A percentile compares a stretch with the other conserved stretches of the same genome.
Conservation (phyloP, 371 early-diverging fungal species). For the Mortierella sp. region DNA sequence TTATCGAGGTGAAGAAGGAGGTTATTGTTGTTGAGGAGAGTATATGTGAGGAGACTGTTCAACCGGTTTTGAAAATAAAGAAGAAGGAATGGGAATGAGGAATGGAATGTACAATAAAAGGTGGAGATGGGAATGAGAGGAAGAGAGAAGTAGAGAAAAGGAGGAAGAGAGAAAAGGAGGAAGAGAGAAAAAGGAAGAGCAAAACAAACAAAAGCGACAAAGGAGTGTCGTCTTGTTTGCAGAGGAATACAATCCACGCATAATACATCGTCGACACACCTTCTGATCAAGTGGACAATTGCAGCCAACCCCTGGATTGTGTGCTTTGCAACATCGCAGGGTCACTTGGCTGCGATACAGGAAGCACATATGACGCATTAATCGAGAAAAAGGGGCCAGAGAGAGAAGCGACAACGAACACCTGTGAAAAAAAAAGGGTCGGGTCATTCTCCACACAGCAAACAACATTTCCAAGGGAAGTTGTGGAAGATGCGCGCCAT, state of each 20-base stretch:
- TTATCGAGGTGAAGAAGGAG: background rate
- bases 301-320: background rate
- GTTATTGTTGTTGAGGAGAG: background rate
- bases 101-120: background rate
- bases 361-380: background rate
- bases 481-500: no score
- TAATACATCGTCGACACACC: no score
- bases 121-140: background rate
- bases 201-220: background rate
- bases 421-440: background rate
- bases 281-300: background rate
- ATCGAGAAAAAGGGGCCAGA: background rate
- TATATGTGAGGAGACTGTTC: background rate
- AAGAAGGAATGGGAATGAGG: slow-evolving; percentile 31
- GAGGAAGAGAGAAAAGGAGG: background rate
- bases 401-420: no score
- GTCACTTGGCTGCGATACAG: background rate
- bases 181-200: background rate
- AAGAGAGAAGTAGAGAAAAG: background rate
- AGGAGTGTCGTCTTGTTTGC: background rate
- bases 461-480: background rate
- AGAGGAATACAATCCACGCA: no score
- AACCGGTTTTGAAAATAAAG: background rate
- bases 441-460: background rate
- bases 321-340: background rate